Base-by-base conservation (phyloP, 148 eudicot species). In the Suaeda aralocaspica region DNA sequence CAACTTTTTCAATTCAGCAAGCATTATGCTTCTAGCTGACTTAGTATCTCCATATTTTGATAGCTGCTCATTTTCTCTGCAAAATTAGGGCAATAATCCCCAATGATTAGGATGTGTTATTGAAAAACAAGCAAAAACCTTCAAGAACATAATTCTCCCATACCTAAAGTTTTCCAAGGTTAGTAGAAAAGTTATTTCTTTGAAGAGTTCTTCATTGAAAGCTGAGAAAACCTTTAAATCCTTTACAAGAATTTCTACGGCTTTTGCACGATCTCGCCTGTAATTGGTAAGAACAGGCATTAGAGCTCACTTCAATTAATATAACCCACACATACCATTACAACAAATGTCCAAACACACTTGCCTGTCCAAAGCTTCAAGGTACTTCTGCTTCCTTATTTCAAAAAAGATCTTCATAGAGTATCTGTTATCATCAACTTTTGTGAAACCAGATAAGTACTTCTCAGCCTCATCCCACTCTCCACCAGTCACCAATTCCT, bases 351-450 rank as follows among this genome's bases (percentile, higher is more conserved):
- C 16, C 22, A 30, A 33, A 28, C 30, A 34, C 31, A 74, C 66
- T 33, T 80, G 85, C 99, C 58, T 85, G 68, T 95, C 99, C 68
- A 95, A 74, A 62, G 99, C 97, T 84, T 95, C 99, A 16, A 95
- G 84, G 74, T 95, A 95, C 81, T 95, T 95, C 71, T 91, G 99
- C 79, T 95, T 95, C 66, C 97, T 88, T 62, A 95, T 91, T 85
- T 95, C 99, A 59, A 95, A 95, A 79, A 89, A 95, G 44, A 95
- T 89, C 80, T 95, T 95, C 99, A 87, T 95, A 1, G 99, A 95
- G 80, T 89, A 86, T 72, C 96, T 76, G 66, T 95, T 95, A 72
- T 95, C 99, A 68, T 95, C 97, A 57, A 95, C 93, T 78, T 95
- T 95, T 8, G 99, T 95, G 76, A 95, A 95, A 62, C 97, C 99